Percentiles rank a stretch among this genome's conserved stretches.
Conservation (phyloP, 2,329 filamentous ascomycete species). For the Aspergillus texensis region DNA sequence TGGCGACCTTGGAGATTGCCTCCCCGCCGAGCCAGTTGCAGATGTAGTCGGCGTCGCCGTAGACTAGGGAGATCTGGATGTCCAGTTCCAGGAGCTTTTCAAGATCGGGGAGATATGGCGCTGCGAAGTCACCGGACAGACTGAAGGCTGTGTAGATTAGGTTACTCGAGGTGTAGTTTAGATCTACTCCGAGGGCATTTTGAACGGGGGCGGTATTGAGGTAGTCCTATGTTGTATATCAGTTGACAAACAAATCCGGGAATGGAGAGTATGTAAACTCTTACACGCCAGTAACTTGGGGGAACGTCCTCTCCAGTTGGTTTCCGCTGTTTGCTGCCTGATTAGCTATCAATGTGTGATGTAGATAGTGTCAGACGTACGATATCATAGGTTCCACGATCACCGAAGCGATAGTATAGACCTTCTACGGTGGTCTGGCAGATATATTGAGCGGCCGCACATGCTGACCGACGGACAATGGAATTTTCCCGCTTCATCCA, state of each 20-base stretch:
- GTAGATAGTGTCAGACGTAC: not conserved
- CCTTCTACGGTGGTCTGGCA: slow-evolving; percentile 61
- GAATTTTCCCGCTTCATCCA: slow-evolving; percentile 53
- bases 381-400: slow-evolving; percentile 64
- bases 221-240: slow-evolving; percentile 25
- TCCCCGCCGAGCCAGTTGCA: slow-evolving; percentile 71
- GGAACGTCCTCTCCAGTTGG: not conserved
- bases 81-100: slow-evolving; percentile 62
- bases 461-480: not conserved
- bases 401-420: slow-evolving; percentile 59
- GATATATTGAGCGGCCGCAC: slow-evolving; percentile 33
- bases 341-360: not conserved
- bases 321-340: not conserved
- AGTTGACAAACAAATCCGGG: slow-evolving; percentile 66
- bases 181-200: slow-evolving; percentile 62
- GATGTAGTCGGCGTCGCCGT: slow-evolving; percentile 63
- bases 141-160: slow-evolving; percentile 53
- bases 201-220: slow-evolving; percentile 45
- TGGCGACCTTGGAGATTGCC: slow-evolving; percentile 66
- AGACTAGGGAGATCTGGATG: slow-evolving; percentile 71
- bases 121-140: slow-evolving; percentile 63
- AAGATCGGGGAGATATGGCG: slow-evolving; percentile 62
- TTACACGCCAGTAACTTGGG: slow-evolving; percentile 1
- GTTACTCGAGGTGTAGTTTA: slow-evolving; percentile 60
- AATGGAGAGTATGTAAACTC: slow-evolving; percentile 30